Percentiles rank a stretch among this genome's conserved stretches.
phyloP scores from a whole-genome alignment of 495 filamentous ascomycete species.

The Penicillium maclennaniae region DNA sequence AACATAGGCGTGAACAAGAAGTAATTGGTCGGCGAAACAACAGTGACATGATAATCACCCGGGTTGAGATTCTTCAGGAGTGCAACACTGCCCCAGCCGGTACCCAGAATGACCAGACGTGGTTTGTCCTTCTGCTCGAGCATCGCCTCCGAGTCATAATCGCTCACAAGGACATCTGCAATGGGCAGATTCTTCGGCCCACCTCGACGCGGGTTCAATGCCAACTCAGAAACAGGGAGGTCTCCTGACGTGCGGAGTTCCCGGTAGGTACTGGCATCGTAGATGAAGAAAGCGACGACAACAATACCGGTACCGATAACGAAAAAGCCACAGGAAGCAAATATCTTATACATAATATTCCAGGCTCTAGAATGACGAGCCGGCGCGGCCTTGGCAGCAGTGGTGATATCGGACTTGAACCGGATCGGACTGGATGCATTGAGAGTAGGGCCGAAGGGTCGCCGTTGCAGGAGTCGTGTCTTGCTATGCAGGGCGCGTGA shows the following conservation, averaged over 20 bases:
- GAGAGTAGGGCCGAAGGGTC: conserved; percentile 18
- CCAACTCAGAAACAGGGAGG: conserved; percentile 75
- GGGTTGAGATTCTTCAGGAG: conserved; percentile 86
- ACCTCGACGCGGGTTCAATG: conserved; percentile 74
- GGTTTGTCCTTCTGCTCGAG: conserved; percentile 76
- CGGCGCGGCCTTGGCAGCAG: conserved; percentile 10
- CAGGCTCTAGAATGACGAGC: conserved; percentile 12
- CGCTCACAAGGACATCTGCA: conserved; percentile 77
- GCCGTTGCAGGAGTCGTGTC: conserved; percentile 21
- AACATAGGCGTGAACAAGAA: conserved; percentile 98
- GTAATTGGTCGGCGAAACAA: conserved; percentile 91
- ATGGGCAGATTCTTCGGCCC: conserved; percentile 97
- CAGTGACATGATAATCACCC: conserved; percentile 89
- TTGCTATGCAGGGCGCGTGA: conserved; percentile 23
- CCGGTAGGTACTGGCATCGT: conserved; percentile 88
- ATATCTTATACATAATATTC: conserved; percentile 39
- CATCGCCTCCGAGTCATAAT: conserved; percentile 71
- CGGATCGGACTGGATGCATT: conserved; percentile 18
- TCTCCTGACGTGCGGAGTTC: conserved; percentile 61
- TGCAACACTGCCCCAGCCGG: conserved; percentile 93
- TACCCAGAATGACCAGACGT: conserved; percentile 84
- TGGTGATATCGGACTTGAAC: conserved; percentile 26
- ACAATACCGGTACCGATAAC: conserved; percentile 48
- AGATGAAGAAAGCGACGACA: conserved; percentile 84
- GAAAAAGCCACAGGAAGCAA: conserved; percentile 58